Evolutionary conservation across 2,329 filamentous ascomycete species (phyloP), one percentile per base, ranked within the genome.

Genomic region (Xylariales sp.): DNA sequence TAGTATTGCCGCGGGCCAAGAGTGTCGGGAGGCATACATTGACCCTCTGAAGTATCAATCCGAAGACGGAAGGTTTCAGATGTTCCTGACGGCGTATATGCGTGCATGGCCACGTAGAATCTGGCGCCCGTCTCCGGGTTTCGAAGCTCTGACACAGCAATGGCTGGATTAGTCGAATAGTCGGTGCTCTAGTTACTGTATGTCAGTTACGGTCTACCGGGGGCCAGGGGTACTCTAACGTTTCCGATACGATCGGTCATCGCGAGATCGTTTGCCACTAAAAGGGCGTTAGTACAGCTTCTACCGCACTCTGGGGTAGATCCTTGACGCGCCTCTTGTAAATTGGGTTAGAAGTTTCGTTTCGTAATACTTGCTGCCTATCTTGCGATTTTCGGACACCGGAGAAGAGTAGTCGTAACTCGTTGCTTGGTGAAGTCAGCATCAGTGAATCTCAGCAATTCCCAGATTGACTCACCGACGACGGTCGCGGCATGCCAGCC

Each of bases 321-420:
- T 1, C 23, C 23, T 18, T 1, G 7, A 56, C 23, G 14, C 64
- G 71, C 72, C 65, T 36, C 87, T 83, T 0, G 87, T 88, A 74
- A 90, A 90, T 67, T 89, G 75, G 1, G 85, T 85, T 34, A 90
- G 77, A 28, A 89, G 81, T 75, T 90, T 90, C 0, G 87, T 89
- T 76, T 90, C 88, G 65, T 86, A 86, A 74, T 86, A 90, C 74
- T 90, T 90, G 71, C 82, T 83, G 50, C 84, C 84, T 23, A 90
- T 85, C 9, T 80, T 80, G 12, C 88, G 83, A 71, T 85, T 86
- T 73, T 89, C 87, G 0, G 85, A 85, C 16, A 90, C 87, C 0
- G 88, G 87, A 3, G 87, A 85, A 5, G 85, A 87, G 74, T 90
- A 90, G 74, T 90, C 89, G 70, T 90, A 90, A 39, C 86, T 89